phyloP scores from a whole-genome alignment of 2,329 filamentous ascomycete genomes.

The Aspergillus novoparasiticus region DNA sequence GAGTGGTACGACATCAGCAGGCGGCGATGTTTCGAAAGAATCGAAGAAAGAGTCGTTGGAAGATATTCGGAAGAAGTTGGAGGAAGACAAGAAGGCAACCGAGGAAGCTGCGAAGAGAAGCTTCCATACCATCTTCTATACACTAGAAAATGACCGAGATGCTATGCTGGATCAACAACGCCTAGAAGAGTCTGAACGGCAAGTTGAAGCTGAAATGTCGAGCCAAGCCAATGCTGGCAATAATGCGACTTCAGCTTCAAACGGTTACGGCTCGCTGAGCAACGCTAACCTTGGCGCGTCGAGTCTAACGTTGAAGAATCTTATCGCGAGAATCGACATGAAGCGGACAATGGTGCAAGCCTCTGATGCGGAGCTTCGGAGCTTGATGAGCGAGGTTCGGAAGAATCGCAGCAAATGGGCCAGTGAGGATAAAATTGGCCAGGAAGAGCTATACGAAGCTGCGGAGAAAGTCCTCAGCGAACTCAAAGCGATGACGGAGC shows the following conservation, averaged over 20 bases:
- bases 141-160: conserved; percentile 89
- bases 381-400: conserved; percentile 92
- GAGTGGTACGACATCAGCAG: conserved; percentile 64
- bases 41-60: conserved; percentile 69
- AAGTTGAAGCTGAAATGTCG: conserved; percentile 94
- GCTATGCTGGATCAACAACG: conserved; percentile 98
- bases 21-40: conserved; percentile 61
- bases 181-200: conserved; percentile 92
- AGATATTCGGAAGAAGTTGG: conserved; percentile 88
- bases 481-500: conserved; percentile 94
- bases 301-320: conserved; percentile 92
- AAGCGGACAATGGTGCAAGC: conserved; percentile 88
- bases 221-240: conserved; percentile 59
- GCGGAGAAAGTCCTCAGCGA: conserved; percentile 96
- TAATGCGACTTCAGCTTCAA: conserved; percentile 55
- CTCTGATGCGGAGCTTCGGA: conserved; percentile 88
- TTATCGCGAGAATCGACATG: conserved; percentile 92
- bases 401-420: conserved; percentile 99
- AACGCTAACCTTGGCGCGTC: conserved; percentile 94
- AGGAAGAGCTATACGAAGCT: conserved; percentile 96
- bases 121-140: conserved; percentile 94
- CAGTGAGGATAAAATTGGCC: conserved; percentile 93
- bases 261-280: conserved; percentile 84
- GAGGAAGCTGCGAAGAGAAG: conserved; percentile 87
- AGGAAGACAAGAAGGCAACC: conserved; percentile 86